phyloP scores from a whole-genome alignment of 331 rosid species.

The Cydonia oblonga region DNA sequence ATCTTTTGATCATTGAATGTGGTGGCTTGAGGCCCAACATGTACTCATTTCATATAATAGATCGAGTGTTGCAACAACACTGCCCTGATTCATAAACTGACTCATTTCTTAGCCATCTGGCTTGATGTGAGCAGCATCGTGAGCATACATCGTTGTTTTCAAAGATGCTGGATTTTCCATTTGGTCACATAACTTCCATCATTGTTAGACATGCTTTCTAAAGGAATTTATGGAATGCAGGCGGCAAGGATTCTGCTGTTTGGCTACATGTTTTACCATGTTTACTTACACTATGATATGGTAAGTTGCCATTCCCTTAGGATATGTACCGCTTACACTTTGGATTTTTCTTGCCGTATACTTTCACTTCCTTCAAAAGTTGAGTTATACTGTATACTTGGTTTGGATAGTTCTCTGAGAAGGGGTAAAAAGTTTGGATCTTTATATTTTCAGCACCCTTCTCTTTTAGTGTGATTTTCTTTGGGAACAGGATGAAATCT shows the following conservation, averaged over 20 bases:
- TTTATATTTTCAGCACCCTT: not conserved
- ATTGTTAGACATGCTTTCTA: constrained; percentile 6
- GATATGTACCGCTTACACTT: not conserved
- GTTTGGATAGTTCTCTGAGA: not conserved
- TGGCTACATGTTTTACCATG: constrained; percentile 39
- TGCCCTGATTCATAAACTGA: not conserved
- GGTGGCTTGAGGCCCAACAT: not conserved
- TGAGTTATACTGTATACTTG: not conserved
- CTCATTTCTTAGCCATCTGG: not conserved
- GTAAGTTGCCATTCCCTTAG: constrained; percentile 7
- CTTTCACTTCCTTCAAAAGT: not conserved
- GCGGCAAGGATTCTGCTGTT: constrained; percentile 38
- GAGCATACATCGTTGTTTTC: not conserved
- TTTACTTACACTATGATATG: constrained; percentile 36
- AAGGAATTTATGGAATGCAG: constrained; percentile 17
- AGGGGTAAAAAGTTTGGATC: not conserved
- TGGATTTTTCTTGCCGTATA: not conserved
- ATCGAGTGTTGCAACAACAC: not conserved
- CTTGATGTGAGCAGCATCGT: not conserved
- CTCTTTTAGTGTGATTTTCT: not conserved
- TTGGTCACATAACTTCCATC: not conserved
- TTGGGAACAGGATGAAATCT: not conserved
- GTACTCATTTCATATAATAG: not conserved
- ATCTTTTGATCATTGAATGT: not conserved
- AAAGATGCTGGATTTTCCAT: not conserved